These are phyloP conservation scores for Fusarium austroafricanum DNA, from an alignment of 2,329 filamentous ascomycete species.

Conservation along the genomic window DNA sequence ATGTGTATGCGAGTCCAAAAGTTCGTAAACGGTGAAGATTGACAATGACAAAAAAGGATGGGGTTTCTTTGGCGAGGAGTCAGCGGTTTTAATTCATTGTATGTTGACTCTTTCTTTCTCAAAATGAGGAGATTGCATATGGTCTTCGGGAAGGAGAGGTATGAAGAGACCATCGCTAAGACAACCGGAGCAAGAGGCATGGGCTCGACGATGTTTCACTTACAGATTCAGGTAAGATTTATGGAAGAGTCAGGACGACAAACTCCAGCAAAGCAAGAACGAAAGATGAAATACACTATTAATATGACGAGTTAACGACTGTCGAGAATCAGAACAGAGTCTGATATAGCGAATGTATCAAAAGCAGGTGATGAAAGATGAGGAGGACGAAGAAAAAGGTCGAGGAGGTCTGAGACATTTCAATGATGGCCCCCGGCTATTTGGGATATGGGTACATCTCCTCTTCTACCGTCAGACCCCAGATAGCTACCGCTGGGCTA, in stretches of 20 bases:
- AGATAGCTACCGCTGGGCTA: slow-evolving; percentile 18
- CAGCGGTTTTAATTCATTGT: slow-evolving; percentile 24
- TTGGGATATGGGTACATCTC: not conserved
- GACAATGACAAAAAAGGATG: slow-evolving; percentile 6
- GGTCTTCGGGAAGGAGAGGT: slow-evolving; percentile 21
- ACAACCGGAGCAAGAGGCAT: slow-evolving; percentile 23
- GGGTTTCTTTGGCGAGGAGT: slow-evolving; percentile 16
- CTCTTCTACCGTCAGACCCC: not conserved
- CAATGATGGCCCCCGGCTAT: slow-evolving; percentile 13
- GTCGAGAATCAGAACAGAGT: slow-evolving; percentile 20
- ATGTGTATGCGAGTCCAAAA: slow-evolving; percentile 7
- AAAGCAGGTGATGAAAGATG: slow-evolving; percentile 25
- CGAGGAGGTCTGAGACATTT: slow-evolving; percentile 27
- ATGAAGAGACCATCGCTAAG: slow-evolving; percentile 30
- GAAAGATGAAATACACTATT: slow-evolving; percentile 8
- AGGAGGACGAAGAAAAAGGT: slow-evolving; percentile 27
- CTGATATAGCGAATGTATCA: slow-evolving; percentile 32
- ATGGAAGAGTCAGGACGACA: not conserved
- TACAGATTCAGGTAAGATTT: slow-evolving; percentile 21
- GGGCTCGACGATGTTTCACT: slow-evolving; percentile 12
- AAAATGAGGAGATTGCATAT: slow-evolving; percentile 1
- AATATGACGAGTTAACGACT: slow-evolving; percentile 15
- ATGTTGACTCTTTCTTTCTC: slow-evolving; percentile 6
- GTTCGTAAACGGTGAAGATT: slow-evolving; percentile 25
- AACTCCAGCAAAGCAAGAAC: not conserved